Percentiles rank a stretch among this genome's conserved stretches.
Evolutionary conservation across 192 early-diverging fungal genomes (phyloP).

Genomic region (Neocallimastix lanati): DNA sequence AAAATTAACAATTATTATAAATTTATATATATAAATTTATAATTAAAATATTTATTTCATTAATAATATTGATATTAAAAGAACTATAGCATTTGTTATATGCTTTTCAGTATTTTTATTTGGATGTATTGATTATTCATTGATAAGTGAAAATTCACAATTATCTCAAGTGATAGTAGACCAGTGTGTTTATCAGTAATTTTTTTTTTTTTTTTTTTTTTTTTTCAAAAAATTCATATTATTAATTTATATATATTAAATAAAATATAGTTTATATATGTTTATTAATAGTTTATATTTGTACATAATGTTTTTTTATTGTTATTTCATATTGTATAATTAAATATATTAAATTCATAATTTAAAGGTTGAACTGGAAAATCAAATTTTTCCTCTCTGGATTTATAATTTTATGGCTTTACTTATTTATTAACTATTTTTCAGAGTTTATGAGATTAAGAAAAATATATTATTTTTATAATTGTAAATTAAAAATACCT

Average conservation of each 20-base stretch:
- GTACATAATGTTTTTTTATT: too few relatives aligned
- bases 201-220: too few relatives aligned
- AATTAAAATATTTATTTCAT: too few relatives aligned
- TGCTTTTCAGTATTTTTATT: constrained; percentile 72
- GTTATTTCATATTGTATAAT: too few relatives aligned
- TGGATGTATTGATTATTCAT: constrained; percentile 76
- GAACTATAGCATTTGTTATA: constrained; percentile 73
- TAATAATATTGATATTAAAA: too few relatives aligned
- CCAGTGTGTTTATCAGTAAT: constrained; percentile 52
- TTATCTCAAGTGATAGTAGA: constrained; percentile 60
- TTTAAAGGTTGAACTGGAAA: constrained; percentile 28
- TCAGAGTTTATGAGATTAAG: constrained; percentile 51
- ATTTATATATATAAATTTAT: too few relatives aligned
- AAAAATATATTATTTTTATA: constrained; percentile 73
- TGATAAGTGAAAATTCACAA: constrained; percentile 43
- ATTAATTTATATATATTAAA: too few relatives aligned
- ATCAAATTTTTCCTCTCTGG: constrained; percentile 36
- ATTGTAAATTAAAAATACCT: constrained; percentile 54
- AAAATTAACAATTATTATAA: too few relatives aligned
- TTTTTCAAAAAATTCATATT: too few relatives aligned
- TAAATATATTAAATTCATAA: too few relatives aligned
- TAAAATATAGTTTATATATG: too few relatives aligned
- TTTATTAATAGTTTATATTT: too few relatives aligned
- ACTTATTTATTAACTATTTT: constrained; percentile 43
- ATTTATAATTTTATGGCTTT: constrained; percentile 57